Evolutionary conservation across 805 yeast species (phyloP), one percentile per base, ranked within the genome.

Genomic region (Ogataea saltuana): DNA sequence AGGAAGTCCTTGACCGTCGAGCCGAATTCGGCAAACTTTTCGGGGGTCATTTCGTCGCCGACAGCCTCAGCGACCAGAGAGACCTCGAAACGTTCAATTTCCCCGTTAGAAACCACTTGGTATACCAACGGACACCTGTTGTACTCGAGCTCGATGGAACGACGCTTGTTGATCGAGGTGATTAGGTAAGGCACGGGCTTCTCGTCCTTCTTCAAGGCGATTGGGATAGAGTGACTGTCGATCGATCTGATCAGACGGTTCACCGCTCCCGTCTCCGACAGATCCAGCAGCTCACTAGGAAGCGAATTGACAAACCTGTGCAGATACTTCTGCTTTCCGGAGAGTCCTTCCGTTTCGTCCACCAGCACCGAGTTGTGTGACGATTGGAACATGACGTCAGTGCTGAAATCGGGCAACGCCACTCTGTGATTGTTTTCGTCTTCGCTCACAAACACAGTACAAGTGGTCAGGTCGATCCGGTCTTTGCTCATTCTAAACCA

Each of bases 351-450:
- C 10, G 34, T 34, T 13, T 49, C 50, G 29, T 53, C 48, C 27
- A 56, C 44, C 8, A 60, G 41, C 38, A 54, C 38, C 7, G 66
- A 60, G 41, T 60, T 61, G 37, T 49, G 51, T 29, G 64, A 51
- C 9, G 59, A 55, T 33, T 61, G 65, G 41, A 61, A 62, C 42
- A 54, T 58, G 36, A 65, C 41, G 42, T 65, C 69, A n/a, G 49
- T 45, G 9, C 45, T 48, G 12, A 49, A 43, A 7, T 50, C 39
- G 2, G 68, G 67, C 9, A 59, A 12, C 10, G 63, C 53, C 20
- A 61, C 38, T 13, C 51, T 46, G 28, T 57, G 52, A 31, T 48
- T 56, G 10, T 51, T 52, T 36, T 65, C 69, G 36, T 43, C 41
- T 40, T 64, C 65, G 41, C 53, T 53, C 25, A 59, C 56, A 31